phyloP scores from a whole-genome alignment of 495 filamentous ascomycete genomes.

The Aspergillus nidulans region DNA sequence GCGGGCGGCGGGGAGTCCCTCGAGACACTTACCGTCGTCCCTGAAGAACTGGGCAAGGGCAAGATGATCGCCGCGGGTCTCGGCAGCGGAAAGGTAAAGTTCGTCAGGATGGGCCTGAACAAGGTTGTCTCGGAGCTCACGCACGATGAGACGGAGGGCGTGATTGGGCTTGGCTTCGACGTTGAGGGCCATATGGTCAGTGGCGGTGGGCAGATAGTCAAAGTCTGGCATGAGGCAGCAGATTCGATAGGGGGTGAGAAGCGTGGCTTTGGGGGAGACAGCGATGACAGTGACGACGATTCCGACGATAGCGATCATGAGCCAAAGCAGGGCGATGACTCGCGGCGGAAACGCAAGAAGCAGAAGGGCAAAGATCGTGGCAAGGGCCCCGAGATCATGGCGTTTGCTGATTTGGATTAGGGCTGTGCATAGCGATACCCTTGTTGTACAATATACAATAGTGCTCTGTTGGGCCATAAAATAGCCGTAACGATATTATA shows the following conservation, averaged over 20 bases:
- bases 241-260: conserved; percentile 31
- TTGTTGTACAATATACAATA: background rate
- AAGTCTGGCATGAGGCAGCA: conserved; percentile 72
- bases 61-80: conserved; percentile 71
- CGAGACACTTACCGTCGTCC: conserved; percentile 63
- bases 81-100: conserved; percentile 61
- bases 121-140: conserved; percentile 55
- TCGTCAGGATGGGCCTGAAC: conserved; percentile 54
- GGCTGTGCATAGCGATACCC: conserved; percentile 12
- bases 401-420: conserved; percentile 62
- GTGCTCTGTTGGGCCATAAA: background rate
- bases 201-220: conserved; percentile 75
- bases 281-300: conserved; percentile 35
- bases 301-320: conserved; percentile 42
- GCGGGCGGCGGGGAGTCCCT: conserved; percentile 60
- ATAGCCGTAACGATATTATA: background rate
- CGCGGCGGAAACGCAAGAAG: conserved; percentile 56
- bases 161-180: conserved; percentile 75
- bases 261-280: conserved; percentile 37
- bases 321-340: conserved; percentile 29
- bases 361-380: conserved; percentile 50
- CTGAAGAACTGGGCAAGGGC: conserved; percentile 58
- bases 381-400: conserved; percentile 55
- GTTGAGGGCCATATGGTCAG: conserved; percentile 79
- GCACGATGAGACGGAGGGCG: conserved; percentile 82